phyloP scores from a whole-genome alignment of 1,284 basidiomycete species.

The Moesziomyces parantarcticus region DNA sequence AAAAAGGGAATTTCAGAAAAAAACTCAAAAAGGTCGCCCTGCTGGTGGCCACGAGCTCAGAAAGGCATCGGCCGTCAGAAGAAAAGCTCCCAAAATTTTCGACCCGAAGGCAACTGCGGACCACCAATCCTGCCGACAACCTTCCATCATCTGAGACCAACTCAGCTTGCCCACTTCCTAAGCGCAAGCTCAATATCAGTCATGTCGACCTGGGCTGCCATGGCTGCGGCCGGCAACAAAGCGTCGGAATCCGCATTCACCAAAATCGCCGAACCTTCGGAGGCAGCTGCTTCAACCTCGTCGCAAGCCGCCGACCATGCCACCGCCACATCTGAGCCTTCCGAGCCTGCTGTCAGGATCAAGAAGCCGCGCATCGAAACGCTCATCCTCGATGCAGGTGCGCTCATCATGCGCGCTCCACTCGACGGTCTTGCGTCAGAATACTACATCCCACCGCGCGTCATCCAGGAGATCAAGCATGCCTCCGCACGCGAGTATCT shows the following conservation, averaged over 20 bases:
- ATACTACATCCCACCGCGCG: constrained; percentile 61
- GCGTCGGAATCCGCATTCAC: constrained; percentile 21
- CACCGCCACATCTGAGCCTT: constrained; percentile 2
- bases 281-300: constrained; percentile 25
- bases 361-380: constrained; percentile 56
- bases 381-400: constrained; percentile 65
- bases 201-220: constrained; percentile 47
- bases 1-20: too few relatives aligned
- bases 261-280: constrained; percentile 6
- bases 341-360: constrained; percentile 18
- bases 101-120: neutral
- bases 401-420: constrained; percentile 60
- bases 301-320: constrained; percentile 1
- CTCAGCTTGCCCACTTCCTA: neutral
- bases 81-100: constrained; percentile 12
- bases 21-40: too few relatives aligned
- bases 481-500: constrained; percentile 61
- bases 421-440: constrained; percentile 59
- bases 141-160: too few relatives aligned
- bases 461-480: constrained; percentile 65
- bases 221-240: constrained; percentile 33
- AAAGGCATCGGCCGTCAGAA: too few relatives aligned
- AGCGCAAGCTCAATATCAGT: neutral
- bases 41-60: too few relatives aligned
- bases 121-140: neutral